phyloP scores from a whole-genome alignment of 2,329 filamentous ascomycete genomes.

The Mariannaea sp. region DNA sequence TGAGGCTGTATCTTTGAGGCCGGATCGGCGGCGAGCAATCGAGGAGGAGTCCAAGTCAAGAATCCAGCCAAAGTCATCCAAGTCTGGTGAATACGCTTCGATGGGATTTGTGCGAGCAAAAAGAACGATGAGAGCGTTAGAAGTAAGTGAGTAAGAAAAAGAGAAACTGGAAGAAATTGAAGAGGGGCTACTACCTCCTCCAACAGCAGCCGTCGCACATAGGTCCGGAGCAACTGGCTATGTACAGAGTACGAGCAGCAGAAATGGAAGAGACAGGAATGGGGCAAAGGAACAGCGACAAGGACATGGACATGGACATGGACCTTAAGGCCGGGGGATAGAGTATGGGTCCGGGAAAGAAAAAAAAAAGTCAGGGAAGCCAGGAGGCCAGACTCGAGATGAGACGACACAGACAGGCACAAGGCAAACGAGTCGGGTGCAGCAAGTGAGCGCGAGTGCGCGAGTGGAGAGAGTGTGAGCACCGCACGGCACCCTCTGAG shows the following conservation, averaged over 20 bases:
- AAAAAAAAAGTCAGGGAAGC: constrained; percentile 9
- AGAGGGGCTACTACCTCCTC: neutral
- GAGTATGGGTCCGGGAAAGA: constrained; percentile 4
- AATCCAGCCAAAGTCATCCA: constrained; percentile 19
- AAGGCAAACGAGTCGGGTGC: neutral
- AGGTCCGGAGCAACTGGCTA: too few relatives aligned
- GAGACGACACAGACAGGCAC: neutral
- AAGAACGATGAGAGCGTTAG: neutral
- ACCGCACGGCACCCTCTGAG: neutral
- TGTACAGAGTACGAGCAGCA: constrained; percentile 6
- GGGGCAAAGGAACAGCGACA: neutral
- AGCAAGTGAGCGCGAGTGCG: too few relatives aligned
- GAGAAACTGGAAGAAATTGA: neutral
- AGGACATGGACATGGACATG: neutral
- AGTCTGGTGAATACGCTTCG: constrained; percentile 1
- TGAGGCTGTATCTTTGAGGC: constrained; percentile 10
- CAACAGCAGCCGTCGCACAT: constrained; percentile 1
- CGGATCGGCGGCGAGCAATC: constrained; percentile 16
- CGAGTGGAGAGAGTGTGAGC: neutral
- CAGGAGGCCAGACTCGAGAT: neutral
- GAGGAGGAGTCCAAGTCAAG: constrained; percentile 13
- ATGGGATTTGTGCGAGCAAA: neutral
- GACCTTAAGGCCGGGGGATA: constrained; percentile 8
- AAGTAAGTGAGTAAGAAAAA: neutral
- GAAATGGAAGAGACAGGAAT: constrained; percentile 9